Evolutionary conservation across 2,329 filamentous ascomycete genomes (phyloP).

Genomic region (Stylonectria norvegica): DNA sequence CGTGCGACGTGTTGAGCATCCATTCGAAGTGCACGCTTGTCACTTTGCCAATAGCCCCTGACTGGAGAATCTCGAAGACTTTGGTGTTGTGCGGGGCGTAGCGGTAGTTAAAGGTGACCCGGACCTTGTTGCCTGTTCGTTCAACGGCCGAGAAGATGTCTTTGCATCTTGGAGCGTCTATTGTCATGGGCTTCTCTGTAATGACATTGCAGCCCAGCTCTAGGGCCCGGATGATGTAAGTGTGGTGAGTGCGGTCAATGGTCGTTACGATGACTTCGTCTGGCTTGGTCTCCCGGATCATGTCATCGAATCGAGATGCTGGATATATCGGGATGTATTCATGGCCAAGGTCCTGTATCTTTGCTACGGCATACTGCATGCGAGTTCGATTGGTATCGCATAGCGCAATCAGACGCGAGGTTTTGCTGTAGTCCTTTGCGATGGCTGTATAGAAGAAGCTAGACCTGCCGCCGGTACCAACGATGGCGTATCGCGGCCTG

Average conservation of each 20-base stretch:
- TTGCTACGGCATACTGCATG: conserved; percentile 53
- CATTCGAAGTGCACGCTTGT: conserved; percentile 61
- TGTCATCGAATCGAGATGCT: conserved; percentile 53
- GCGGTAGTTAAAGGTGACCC: conserved; percentile 63
- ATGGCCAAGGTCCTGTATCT: conserved; percentile 45
- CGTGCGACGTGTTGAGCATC: conserved; percentile 60
- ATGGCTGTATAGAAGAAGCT: conserved; percentile 60
- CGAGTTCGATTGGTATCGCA: conserved; percentile 61
- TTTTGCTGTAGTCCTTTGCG: conserved; percentile 47
- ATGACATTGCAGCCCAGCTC: conserved; percentile 58
- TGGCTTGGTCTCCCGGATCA: conserved; percentile 54
- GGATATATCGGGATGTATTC: conserved; percentile 50
- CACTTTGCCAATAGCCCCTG: conserved; percentile 54
- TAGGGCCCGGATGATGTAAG: conserved; percentile 57
- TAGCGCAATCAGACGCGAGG: conserved; percentile 51
- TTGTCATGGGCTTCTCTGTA: conserved; percentile 65
- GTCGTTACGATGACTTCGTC: conserved; percentile 62
- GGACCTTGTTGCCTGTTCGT: conserved; percentile 40
- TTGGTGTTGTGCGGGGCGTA: conserved; percentile 65
- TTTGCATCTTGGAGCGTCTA: conserved; percentile 52
- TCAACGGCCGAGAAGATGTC: conserved; percentile 41
- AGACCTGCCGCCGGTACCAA: conserved; percentile 59
- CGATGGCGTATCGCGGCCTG: conserved; percentile 49
- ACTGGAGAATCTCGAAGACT: conserved; percentile 50
- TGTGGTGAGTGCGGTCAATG: conserved; percentile 59